Base-by-base conservation (phyloP, 2,329 filamentous ascomycete species). In the Massarina eburnea region DNA sequence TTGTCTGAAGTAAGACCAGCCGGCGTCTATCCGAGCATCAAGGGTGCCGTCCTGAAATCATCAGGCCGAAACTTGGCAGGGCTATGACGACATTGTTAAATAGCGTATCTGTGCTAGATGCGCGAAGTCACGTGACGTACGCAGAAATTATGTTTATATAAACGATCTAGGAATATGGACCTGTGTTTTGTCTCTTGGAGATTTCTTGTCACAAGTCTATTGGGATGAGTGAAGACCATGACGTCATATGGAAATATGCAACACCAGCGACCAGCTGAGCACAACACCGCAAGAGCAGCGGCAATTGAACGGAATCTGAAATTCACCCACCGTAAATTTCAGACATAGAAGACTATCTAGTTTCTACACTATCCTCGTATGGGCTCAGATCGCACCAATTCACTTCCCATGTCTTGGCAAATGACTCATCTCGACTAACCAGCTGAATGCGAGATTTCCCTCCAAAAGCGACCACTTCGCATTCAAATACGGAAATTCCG, bases 391-490 rank as follows among this genome's bases (percentile, higher is more conserved):
- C 24, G 7, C 12, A 14, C 14, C 30, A 24, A 35, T 42, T 42
- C 39, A 42, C 39, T 9, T n/a, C n/a, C 6, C 29, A 19, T 6
- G 19, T 35, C 55, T 55, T 53, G 48, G 51, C 50, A 47, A 45
- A 58, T 62, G 60, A 62, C 45, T 62, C 60, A 63, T 57, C 33
- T 47, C 18, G 35, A 38, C 20, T 15, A 38, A 38, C 26, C 14
- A n/a, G 34, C 9, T 20, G 4, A 8, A 18, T 8, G 4, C 34
- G 18, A 14, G 3, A 10, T 8, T 14, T 36, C 20, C 14, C 4
- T 8, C 18, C 14, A 2, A 7, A 7, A 21, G 15, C 5, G 8
- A 10, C 8, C 19, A 10, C 3, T 7, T 8, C 7, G 3, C 34
- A 19, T 14, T 10, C 3, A 20, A 8, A 14, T 18, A 21, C 14